These are phyloP conservation scores for Anthostomella pinea DNA, from an alignment of 2,329 filamentous ascomycete species.

Conservation along the genomic window DNA sequence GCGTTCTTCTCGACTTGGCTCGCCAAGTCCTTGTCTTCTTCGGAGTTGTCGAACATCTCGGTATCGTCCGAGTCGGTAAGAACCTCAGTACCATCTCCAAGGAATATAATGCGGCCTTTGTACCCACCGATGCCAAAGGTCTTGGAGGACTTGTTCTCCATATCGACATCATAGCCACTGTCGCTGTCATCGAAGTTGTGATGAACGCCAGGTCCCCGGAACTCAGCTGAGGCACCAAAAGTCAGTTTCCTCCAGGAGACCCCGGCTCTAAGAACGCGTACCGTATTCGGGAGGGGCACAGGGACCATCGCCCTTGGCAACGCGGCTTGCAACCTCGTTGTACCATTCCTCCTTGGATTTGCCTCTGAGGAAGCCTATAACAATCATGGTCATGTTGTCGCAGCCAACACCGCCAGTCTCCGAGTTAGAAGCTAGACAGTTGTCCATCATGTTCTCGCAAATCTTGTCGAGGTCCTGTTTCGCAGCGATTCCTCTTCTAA, in stretches of 20 bases:
- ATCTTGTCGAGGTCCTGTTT: constrained; percentile 94
- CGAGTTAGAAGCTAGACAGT: constrained; percentile 95
- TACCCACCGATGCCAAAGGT: constrained; percentile 67
- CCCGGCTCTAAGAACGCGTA: constrained; percentile 57
- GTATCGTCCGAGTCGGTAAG: constrained; percentile 84
- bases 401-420: constrained; percentile 97
- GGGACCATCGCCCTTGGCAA: constrained; percentile 94
- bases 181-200: constrained; percentile 81
- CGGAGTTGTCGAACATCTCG: constrained; percentile 86
- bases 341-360: constrained; percentile 98
- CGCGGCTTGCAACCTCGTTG: constrained; percentile 87
- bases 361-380: constrained; percentile 85
- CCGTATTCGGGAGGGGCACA: constrained; percentile 99
- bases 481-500: constrained; percentile 90
- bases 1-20: constrained; percentile 74
- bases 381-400: constrained; percentile 99
- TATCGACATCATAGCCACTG: constrained; percentile 72
- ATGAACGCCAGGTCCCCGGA: constrained; percentile 78
- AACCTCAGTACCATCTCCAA: constrained; percentile 93
- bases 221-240: constrained; percentile 62
- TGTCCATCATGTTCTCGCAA: constrained; percentile 99
- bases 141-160: constrained; percentile 61
- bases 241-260: constrained; percentile 31
- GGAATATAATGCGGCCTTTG: constrained; percentile 84
- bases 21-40: constrained; percentile 81